Evolutionary conservation across 352 stramenopile genomes (phyloP).

Genomic region (Globisporangium spiculum): DNA sequence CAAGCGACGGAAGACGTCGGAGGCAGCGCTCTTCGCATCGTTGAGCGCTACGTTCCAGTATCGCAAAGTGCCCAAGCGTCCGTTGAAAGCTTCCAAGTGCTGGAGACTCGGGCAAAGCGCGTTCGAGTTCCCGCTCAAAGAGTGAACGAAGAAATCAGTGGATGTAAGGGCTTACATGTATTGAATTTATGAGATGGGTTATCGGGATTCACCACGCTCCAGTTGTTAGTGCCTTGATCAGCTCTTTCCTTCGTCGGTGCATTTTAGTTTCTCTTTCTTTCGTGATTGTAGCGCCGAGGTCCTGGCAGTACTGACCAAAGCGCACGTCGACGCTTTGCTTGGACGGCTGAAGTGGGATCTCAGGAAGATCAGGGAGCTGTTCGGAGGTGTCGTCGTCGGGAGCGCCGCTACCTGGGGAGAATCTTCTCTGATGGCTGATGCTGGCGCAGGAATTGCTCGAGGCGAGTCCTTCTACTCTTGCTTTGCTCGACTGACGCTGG

Average conservation of each 20-base stretch:
- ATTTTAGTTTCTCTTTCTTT: conserved; percentile 35
- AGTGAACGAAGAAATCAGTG: conserved; percentile 22
- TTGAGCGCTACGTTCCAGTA: conserved; percentile 25
- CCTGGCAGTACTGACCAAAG: conserved; percentile 26
- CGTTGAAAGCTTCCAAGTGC: conserved; percentile 69
- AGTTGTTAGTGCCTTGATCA: conserved; percentile 41
- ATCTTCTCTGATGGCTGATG: neutral
- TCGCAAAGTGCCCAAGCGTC: conserved; percentile 62
- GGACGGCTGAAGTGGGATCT: conserved; percentile 18
- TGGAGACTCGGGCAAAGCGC: conserved; percentile 52
- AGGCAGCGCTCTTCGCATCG: neutral
- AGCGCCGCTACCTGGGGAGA: neutral
- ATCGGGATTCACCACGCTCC: conserved; percentile 19
- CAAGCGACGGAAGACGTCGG: conserved; percentile 27
- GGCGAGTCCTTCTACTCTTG: neutral
- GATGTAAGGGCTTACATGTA: conserved; percentile 29
- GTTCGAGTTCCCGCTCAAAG: conserved; percentile 29
- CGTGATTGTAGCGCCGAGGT: conserved; percentile 16
- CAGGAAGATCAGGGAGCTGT: conserved; percentile 8
- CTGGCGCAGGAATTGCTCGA: conserved; percentile 6
- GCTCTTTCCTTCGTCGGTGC: conserved; percentile 39
- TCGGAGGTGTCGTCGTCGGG: neutral
- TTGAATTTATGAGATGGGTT: neutral
- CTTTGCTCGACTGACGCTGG: conserved; percentile 4
- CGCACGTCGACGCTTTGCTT: conserved; percentile 13